phyloP scores from a whole-genome alignment of 1,284 basidiomycete species.

The Pseudozyma thailandica region DNA sequence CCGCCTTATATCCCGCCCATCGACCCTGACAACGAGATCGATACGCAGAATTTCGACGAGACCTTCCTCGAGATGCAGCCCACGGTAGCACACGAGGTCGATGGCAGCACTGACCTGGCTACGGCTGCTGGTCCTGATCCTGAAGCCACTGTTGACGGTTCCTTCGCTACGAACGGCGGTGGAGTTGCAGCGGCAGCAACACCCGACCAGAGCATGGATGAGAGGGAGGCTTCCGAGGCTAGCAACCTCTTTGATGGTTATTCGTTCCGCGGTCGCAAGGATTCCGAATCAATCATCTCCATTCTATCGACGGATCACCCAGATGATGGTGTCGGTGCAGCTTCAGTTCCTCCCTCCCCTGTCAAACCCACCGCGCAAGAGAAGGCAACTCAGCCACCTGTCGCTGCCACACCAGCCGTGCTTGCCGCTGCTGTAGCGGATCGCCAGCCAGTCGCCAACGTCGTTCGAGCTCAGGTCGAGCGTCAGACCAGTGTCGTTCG shows the following conservation, averaged over 20 bases:
- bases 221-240: slow-evolving; percentile 28
- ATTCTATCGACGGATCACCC: slow-evolving; percentile 30
- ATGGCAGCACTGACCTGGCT: slow-evolving; percentile 25
- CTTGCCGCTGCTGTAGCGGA: slow-evolving; percentile 12
- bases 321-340: slow-evolving; percentile 21
- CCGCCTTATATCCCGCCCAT: slow-evolving; percentile 97
- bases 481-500: slow-evolving; percentile 8
- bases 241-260: slow-evolving; percentile 61
- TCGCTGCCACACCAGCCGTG: slow-evolving; percentile 14
- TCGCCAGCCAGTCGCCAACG: slow-evolving; percentile 2
- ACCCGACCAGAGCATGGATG: slow-evolving; percentile 43
- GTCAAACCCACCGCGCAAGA: slow-evolving; percentile 8
- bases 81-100: slow-evolving; percentile 47
- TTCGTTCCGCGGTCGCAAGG: slow-evolving; percentile 61
- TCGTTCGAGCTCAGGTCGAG: slow-evolving; percentile 4
- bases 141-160: slow-evolving; percentile 20
- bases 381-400: background rate
- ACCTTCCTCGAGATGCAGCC: slow-evolving; percentile 85
- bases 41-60: slow-evolving; percentile 97
- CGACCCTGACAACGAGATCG: slow-evolving; percentile 89
- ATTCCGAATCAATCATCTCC: slow-evolving; percentile 58
- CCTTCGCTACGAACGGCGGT: slow-evolving; percentile 1
- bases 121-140: slow-evolving; percentile 7
- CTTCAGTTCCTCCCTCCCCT: slow-evolving; percentile 12
- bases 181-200: slow-evolving; percentile 15